Base-by-base conservation (phyloP, 257 asterid species). In the Scutellaria baicalensis region DNA sequence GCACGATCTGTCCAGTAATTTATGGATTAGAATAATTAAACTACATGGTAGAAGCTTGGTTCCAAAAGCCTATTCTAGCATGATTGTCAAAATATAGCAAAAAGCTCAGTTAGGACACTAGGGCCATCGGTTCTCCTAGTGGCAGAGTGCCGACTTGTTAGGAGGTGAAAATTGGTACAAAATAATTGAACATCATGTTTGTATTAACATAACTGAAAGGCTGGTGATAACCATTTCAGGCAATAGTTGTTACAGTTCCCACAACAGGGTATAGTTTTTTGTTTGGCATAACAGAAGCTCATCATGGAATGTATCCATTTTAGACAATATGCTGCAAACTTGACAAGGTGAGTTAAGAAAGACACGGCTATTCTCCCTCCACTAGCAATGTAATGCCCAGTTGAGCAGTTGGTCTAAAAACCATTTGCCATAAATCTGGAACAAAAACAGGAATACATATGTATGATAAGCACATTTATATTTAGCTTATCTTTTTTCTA, bases 1-100 rank as follows among this genome's bases (percentile, higher is more conserved):
- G 74, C 65, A 79, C 68, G 47, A 93, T 79, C 97, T 93, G 84
- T 17, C 43, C 40, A 69, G 70, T 74, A 62, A 75, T 57, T 57
- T 16, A 72, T 48, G 43, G 54, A 59, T 83, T 44, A 70, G 38
- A 27, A 50, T 71, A 62, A 77, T 12, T 48, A 43, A 49, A 55
- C 33, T 27, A 27, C 33, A 27, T 27, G 33, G 33, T 27, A 38
- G 52, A 72, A 59, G 45, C 33, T 36, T 27, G 47, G 52, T 42
- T 36, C 33, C 48, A 68, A 61, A 61, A 66, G 64, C 56, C 13
- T 6, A n/a, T 70, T 27, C 10, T 27, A 44, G 57, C 49, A 35
- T 36, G 73, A 64, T 47, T 62, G 45, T 27, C 27, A 23, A 60
- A 44, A 43, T 7, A 54, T 61, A 61, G 64, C 43, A 54, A 9